Evolutionary conservation across 352 stramenopile species (phyloP).

Genomic region (Globisporangium echinulatum): DNA sequence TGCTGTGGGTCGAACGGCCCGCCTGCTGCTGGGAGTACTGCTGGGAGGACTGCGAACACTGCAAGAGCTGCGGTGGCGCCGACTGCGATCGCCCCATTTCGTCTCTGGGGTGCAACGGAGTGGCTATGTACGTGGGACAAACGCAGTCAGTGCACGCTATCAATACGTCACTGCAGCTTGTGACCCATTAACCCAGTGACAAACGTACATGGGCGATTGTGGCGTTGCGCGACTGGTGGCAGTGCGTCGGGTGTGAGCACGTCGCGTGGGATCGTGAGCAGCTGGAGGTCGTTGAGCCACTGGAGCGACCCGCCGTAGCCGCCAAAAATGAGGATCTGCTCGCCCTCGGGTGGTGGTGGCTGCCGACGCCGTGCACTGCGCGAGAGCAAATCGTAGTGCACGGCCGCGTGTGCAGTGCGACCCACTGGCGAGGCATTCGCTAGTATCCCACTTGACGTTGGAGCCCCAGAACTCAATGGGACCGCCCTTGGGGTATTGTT

Average conservation of each 20-base stretch:
- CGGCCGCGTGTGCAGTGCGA: conserved; percentile 38
- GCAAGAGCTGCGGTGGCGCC: not conserved
- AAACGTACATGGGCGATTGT: not conserved
- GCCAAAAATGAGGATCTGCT: conserved; percentile 55
- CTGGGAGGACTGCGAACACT: conserved; percentile 4
- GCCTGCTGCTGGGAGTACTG: not conserved
- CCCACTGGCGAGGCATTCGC: conserved; percentile 14
- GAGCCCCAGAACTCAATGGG: no score
- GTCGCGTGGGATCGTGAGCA: conserved; percentile 22
- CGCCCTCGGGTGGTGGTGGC: conserved; percentile 2
- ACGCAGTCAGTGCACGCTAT: no score
- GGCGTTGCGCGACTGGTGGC: not conserved
- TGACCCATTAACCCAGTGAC: not conserved
- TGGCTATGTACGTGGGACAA: no score
- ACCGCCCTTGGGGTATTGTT: conserved; percentile 6
- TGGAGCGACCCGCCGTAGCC: conserved; percentile 51
- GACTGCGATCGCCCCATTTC: conserved; percentile 13
- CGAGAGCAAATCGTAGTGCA: conserved; percentile 22
- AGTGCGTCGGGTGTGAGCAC: not conserved
- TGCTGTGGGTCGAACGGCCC: no score
- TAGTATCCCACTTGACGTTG: not conserved
- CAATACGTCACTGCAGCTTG: no score
- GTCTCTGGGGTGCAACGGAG: not conserved
- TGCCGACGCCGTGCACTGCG: not conserved
- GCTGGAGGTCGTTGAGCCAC: conserved; percentile 63